Percentiles rank a stretch among this genome's conserved stretches.
Conservation (phyloP, 2,329 filamentous ascomycete species). For the Neophaeococcomyces aloes region DNA sequence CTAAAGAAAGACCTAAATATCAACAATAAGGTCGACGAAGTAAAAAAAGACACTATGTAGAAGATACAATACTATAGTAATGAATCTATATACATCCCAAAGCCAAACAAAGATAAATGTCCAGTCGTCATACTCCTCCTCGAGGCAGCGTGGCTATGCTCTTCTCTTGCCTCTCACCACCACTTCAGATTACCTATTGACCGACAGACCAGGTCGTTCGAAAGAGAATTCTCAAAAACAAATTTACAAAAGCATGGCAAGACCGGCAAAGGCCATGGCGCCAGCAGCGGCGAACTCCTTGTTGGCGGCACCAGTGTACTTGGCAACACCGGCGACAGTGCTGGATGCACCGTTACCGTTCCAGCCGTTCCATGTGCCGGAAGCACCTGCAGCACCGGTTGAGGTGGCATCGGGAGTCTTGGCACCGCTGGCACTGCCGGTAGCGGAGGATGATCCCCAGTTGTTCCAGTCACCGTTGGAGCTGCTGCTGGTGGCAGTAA, state of each 20-base stretch:
- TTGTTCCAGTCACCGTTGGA: too few species aligned
- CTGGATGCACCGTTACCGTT: too few species aligned
- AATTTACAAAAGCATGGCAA: constrained; percentile 9
- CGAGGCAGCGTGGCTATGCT: too few species aligned
- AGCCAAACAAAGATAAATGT: neutral
- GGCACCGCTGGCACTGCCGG: neutral
- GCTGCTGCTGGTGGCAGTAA: neutral
- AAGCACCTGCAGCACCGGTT: too few species aligned
- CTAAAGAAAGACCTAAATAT: too few species aligned
- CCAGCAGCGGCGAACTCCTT: constrained; percentile 7
- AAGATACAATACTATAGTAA: constrained; percentile 5
- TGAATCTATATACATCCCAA: constrained; percentile 1
- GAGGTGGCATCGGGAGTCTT: constrained; percentile 41
- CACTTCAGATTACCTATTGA: constrained; percentile 3
- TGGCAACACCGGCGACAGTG: constrained; percentile 4
- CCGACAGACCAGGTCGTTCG: neutral
- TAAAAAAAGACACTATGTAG: neutral
- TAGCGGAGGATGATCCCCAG: too few species aligned
- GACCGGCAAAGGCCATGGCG: constrained; percentile 6
- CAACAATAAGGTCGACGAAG: too few species aligned
- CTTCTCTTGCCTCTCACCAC: neutral
- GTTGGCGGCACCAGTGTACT: constrained; percentile 9
- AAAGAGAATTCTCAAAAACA: neutral
- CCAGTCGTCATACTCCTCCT: neutral
- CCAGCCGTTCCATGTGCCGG: too few species aligned